Base-by-base conservation (phyloP, 1,284 basidiomycete genomes). In the Malassezia furfur region DNA sequence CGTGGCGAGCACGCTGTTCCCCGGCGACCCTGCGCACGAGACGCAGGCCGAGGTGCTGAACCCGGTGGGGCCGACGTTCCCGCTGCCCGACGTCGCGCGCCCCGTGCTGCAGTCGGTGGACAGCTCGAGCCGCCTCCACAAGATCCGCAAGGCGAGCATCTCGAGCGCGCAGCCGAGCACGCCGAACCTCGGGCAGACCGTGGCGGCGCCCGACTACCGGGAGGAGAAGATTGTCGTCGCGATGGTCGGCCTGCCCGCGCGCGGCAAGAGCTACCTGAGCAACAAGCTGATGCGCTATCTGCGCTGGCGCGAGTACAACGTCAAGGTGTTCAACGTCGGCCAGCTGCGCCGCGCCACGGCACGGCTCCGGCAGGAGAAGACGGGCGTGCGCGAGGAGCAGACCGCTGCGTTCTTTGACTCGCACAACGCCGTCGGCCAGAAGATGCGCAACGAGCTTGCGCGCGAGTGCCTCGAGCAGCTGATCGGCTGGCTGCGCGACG, bases 291-390 rank as follows among this genome's bases (percentile, higher is more conserved):
- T 74, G 67, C 64, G 72, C 35, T 74, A 72, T 37, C 60, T 74
- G 5, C 58, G 65, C 48, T 99, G 94, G 94, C 81, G 98, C 44
- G 94, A 99, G 76, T 99, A 96, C 76, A 84, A 93, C 63, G 94
- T 98, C 57, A 88, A 94, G 79, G 90, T 98, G 1, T 98, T 98
- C 80, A 98, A 98, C 72, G 94, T 96, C 31, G 94, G 94, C 5
- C 93, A 98, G 75, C 79, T 96, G 19, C 83, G 93, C 46, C 83
- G 93, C 28, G 87, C 86, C 0, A 84, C 90, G 61, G 91, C 91
- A 5, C 82, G 81, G 48, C 82, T 86, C 70, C 85, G 83, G 54
- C 65, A 60, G 52, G 47, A 54, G 60, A 84, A 84, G 76, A 83
- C 82, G 57, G 89, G 90, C 31, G 80, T 85, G 63, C 84, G 83